Evolutionary conservation across 2,329 filamentous ascomycete species (phyloP).

Genomic region (Colletotrichum karsti): DNA sequence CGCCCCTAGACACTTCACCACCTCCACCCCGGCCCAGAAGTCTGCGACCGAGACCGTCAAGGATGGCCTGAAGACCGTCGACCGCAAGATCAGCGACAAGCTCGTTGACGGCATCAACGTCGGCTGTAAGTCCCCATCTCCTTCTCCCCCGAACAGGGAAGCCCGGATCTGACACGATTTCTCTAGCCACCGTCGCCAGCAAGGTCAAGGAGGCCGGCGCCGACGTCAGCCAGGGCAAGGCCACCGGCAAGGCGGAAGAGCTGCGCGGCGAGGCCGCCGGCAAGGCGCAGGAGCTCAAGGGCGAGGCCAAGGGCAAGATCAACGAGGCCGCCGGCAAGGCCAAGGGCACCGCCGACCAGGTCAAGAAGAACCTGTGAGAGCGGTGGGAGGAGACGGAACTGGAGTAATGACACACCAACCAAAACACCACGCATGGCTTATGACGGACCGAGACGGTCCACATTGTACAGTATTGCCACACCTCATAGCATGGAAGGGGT

Average conservation of each 20-base stretch:
- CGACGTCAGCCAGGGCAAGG: constrained; percentile 46
- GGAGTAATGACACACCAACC: too few relatives aligned
- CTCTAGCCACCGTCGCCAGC: constrained; percentile 45
- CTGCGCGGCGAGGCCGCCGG: constrained; percentile 47
- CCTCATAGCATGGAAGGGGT: constrained; percentile 23
- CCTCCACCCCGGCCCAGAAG: constrained; percentile 54
- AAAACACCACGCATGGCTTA: neutral
- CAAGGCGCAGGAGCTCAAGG: constrained; percentile 47
- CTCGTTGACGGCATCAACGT: constrained; percentile 69
- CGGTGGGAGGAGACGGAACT: neutral
- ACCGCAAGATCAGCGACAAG: constrained; percentile 68
- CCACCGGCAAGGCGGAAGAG: constrained; percentile 46
- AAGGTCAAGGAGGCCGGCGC: constrained; percentile 59
- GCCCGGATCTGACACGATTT: fast-evolving
- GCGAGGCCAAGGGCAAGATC: constrained; percentile 43
- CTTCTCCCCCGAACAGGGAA: neutral
- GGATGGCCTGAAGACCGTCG: constrained; percentile 66
- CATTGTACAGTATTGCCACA: constrained; percentile 20
- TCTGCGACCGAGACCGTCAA: constrained; percentile 63
- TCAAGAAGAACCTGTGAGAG: constrained; percentile 40
- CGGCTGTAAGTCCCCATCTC: constrained; percentile 53
- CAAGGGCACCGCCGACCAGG: constrained; percentile 52
- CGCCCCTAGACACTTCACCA: constrained; percentile 60
- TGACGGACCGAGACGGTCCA: neutral
- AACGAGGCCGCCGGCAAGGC: constrained; percentile 48